Evolutionary conservation across 176 grass and related monocot genomes (phyloP).

Genomic region (Aegilops sharonensis): DNA sequence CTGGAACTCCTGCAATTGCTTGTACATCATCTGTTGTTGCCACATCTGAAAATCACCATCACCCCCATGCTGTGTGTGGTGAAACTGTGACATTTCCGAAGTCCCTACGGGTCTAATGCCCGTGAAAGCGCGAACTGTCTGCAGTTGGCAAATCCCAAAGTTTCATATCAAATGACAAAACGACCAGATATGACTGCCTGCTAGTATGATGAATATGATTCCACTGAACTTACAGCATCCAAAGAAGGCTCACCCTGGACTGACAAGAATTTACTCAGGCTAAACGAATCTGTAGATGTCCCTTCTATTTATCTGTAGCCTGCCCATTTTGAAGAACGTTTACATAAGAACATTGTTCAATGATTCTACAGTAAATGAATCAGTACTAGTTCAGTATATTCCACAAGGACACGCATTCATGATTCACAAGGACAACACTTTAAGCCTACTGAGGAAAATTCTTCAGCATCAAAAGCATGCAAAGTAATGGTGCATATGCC

Average conservation of each 20-base stretch:
- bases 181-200: neutral
- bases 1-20: conserved; percentile 78
- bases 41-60: conserved; percentile 71
- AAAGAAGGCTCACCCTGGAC: conserved; percentile 24
- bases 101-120: conserved; percentile 32
- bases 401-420: conserved; percentile 11
- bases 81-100: conserved; percentile 71
- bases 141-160: conserved; percentile 31
- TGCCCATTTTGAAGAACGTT: conserved; percentile 26
- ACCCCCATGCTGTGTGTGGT: conserved; percentile 45
- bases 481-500: conserved; percentile 7
- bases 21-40: conserved; percentile 92
- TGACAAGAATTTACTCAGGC: conserved; percentile 14
- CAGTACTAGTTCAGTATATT: neutral
- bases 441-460: neutral
- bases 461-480: neutral
- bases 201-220: conserved; percentile 14
- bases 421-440: neutral
- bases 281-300: neutral
- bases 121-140: conserved; percentile 26
- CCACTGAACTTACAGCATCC: conserved; percentile 5
- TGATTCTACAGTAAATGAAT: conserved; percentile 14
- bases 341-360: conserved; percentile 20
- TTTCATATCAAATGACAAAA: conserved; percentile 47
- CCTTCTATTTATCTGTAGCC: conserved; percentile 26